Conservation (phyloP, 345 rosid species). For the Excoecaria cochinchinensis region DNA sequence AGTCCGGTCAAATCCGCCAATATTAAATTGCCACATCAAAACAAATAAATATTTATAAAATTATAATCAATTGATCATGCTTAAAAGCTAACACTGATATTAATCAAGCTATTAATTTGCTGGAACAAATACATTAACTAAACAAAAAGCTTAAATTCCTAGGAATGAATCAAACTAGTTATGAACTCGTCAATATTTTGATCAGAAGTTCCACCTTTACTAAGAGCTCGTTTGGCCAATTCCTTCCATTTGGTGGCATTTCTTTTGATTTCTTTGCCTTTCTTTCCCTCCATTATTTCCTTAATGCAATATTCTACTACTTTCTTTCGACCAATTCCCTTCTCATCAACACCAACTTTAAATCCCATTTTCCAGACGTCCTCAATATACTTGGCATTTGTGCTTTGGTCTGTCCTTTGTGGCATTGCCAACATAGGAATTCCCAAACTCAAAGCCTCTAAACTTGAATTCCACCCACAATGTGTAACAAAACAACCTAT, state of each 20-base stretch:
- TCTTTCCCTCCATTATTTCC: slow-evolving; percentile 36
- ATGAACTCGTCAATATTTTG: slow-evolving; percentile 30
- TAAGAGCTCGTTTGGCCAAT: slow-evolving; percentile 23
- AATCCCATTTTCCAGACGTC: slow-evolving; percentile 42
- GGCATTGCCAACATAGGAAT: slow-evolving; percentile 47
- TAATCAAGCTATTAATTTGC: no score
- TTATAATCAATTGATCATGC: no score
- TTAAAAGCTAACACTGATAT: no score
- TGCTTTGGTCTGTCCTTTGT: slow-evolving; percentile 40
- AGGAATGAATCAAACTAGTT: background rate
- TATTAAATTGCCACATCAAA: no score
- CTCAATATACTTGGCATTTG: slow-evolving; percentile 35
- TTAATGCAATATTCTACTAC: slow-evolving; percentile 19
- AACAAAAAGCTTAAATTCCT: background rate
- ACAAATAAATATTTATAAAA: no score
- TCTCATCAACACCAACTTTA: slow-evolving; percentile 17
- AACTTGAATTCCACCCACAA: slow-evolving; percentile 37
- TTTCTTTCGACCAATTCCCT: slow-evolving; percentile 20
- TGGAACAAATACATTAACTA: no score
- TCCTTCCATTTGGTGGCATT: slow-evolving; percentile 39
- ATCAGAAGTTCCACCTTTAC: slow-evolving; percentile 35
- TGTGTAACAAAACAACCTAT: slow-evolving; percentile 44
- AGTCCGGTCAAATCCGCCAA: no score
- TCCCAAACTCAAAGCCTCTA: slow-evolving; percentile 43
- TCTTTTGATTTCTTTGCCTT: slow-evolving; percentile 24